Base-by-base conservation (phyloP, 345 rosid species). In the Psidium friedrichsthalianum region DNA sequence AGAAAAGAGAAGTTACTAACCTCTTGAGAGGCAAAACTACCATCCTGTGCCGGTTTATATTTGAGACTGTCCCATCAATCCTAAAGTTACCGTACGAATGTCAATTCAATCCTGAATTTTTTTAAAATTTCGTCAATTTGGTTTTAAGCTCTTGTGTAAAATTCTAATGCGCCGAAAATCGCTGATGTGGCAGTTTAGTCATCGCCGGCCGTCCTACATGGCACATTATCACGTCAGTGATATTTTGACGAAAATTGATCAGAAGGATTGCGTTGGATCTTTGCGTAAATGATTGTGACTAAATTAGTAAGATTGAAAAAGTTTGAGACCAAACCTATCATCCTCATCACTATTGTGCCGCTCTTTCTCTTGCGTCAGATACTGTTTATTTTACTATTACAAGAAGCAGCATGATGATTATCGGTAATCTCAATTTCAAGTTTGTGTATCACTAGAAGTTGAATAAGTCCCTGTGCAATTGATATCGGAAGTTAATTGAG, bases 281-380 rank as follows among this genome's bases (percentile, higher is more conserved):
- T 0, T 0, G 5, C 6, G 10, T 0, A 59, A 27, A 14, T 0
- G 0, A 59, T 27, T 59, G 29, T 3, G 9, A 27, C 2, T 59
- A 59, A 0, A 59, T 14, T 6, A 9, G 0, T 20, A 27, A 59
- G 3, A 59, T 59, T 13, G 14, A 2, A 59, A 59, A 13, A 27
- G 2, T n/a, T 57, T 59, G 7, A 0, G 10, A 14, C 10, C 27
- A 0, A 44, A 44, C 47, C 47, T 44, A 44, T 5, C 9, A 9
- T 59, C 9, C 1, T 15, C 0, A 1, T 12, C 2, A 25, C 5
- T 57, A 25, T 57, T 25, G 0, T 25, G 16, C 11, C 25, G 64
- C 16, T 57, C 6, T 25, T 25, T 25, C 64, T 25, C 29, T 25
- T 0, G 29, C 13, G 64, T 25, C 11, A 57, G 32, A 25, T 57